Evolutionary conservation across 2,329 filamentous ascomycete species (phyloP).

Genomic region (Diaporthe citri): DNA sequence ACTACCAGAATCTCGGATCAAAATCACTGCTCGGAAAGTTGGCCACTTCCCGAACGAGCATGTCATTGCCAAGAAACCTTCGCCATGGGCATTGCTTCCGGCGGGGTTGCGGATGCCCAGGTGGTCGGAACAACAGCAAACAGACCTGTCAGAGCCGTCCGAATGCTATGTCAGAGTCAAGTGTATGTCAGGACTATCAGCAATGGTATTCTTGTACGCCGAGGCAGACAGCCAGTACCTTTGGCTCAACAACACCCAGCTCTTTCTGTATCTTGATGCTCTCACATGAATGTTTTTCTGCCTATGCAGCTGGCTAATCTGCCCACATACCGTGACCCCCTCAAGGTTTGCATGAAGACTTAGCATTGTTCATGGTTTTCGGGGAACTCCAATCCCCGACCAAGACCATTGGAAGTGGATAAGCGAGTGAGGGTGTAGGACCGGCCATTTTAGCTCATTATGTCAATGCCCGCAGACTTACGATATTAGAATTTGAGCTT

Average conservation of each 20-base stretch:
- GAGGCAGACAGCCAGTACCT: not conserved
- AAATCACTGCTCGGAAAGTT: not conserved
- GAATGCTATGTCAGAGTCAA: not conserved
- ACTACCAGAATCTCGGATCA: not conserved
- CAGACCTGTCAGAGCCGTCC: not conserved
- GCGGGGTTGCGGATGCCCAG: not conserved
- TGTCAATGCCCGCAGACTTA: too few relatives aligned
- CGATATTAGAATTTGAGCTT: too few relatives aligned
- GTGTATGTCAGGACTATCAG: too few relatives aligned
- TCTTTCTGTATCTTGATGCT: not conserved
- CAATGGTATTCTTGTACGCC: not conserved
- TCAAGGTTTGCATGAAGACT: not conserved
- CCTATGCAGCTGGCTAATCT: not conserved
- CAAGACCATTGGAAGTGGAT: not conserved
- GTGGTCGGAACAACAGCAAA: not conserved
- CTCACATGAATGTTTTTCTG: not conserved
- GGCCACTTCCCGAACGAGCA: not conserved
- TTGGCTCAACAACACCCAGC: not conserved
- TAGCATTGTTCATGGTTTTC: not conserved
- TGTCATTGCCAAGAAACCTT: not conserved
- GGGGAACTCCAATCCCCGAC: not conserved
- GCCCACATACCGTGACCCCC: not conserved
- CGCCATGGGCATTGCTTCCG: not conserved
- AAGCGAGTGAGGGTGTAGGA: not conserved
- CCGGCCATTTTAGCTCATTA: not conserved